Evolutionary conservation across 2,329 filamentous ascomycete species (phyloP).

Genomic region (Aspergillus sp.): DNA sequence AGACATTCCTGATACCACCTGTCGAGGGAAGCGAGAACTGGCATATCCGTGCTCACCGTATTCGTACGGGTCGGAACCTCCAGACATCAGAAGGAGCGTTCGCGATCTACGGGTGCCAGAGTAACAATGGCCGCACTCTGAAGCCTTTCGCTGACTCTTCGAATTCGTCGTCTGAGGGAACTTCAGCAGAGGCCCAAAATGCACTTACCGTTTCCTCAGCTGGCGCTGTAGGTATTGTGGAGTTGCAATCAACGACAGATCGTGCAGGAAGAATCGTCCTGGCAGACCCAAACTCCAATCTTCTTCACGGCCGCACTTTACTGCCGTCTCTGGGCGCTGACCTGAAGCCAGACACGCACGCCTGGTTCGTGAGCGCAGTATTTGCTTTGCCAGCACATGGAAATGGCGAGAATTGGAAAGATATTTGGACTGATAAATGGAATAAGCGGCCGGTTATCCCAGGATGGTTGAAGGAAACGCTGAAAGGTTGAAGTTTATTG

Average conservation of each 20-base stretch:
- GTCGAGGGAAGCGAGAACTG: slow-evolving; percentile 35
- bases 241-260: slow-evolving; percentile 36
- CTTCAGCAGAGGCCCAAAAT: slow-evolving; percentile 30
- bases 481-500: slow-evolving; percentile 28
- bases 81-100: slow-evolving; percentile 75
- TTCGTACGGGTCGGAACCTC: slow-evolving; percentile 54
- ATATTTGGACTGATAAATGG: slow-evolving; percentile 60
- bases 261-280: slow-evolving; percentile 67
- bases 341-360: slow-evolving; percentile 56
- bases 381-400: slow-evolving; percentile 64
- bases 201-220: slow-evolving; percentile 49
- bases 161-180: slow-evolving; percentile 44
- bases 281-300: slow-evolving; percentile 76
- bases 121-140: slow-evolving; percentile 60
- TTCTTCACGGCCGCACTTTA: slow-evolving; percentile 69
- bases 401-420: slow-evolving; percentile 7
- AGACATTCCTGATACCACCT: slow-evolving; percentile 39
- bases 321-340: slow-evolving; percentile 69
- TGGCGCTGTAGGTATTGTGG: slow-evolving; percentile 53
- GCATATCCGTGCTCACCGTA: slow-evolving; percentile 40
- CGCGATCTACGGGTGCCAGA: slow-evolving; percentile 63
- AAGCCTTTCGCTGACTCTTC: slow-evolving; percentile 27
- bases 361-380: slow-evolving; percentile 69
- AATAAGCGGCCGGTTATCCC: slow-evolving; percentile 58
- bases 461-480: slow-evolving; percentile 58